These are phyloP conservation scores for Cyclotella atomus DNA, from an alignment of 108 stramenopile genomes.

Conservation along the genomic window DNA sequence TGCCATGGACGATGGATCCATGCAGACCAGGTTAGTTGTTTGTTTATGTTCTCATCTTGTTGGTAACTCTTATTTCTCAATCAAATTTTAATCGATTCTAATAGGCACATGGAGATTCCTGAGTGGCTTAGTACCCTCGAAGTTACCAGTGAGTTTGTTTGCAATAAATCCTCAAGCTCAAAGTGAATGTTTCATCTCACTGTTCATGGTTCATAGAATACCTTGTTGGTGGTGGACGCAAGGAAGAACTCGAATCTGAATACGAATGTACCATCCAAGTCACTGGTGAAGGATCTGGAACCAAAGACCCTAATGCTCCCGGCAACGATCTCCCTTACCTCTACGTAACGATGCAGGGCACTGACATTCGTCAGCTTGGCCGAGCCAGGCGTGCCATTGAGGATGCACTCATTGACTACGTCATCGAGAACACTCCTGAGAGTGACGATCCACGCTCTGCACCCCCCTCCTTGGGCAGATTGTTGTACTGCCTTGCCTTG, in stretches of 20 bases:
- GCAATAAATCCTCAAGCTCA: no score
- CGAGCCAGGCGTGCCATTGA: conserved; percentile 30
- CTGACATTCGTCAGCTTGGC: conserved; percentile 44
- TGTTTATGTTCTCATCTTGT: no score
- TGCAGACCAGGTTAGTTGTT: no score
- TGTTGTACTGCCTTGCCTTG: conserved; percentile 38
- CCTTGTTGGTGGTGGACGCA: conserved; percentile 2
- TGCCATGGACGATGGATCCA: neutral
- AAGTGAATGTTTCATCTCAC: no score
- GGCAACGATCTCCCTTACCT: conserved; percentile 39
- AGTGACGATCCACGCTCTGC: conserved; percentile 11
- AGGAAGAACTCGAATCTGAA: conserved; percentile 42
- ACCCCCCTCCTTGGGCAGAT: conserved; percentile 40
- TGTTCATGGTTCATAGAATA: neutral
- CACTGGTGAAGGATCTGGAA: conserved; percentile 38
- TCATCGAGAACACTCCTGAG: conserved; percentile 31
- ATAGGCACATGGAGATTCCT: conserved; percentile 13
- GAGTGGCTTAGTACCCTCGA: conserved; percentile 11
- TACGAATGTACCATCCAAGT: conserved; percentile 40
- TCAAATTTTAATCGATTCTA: no score
- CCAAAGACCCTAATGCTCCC: conserved; percentile 33
- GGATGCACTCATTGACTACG: conserved; percentile 39
- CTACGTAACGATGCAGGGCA: conserved; percentile 36
- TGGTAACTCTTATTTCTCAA: no score
- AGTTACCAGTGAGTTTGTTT: neutral